Evolutionary conservation across 75 land plant species (phyloP).

Genomic region (Pinus taeda): DNA sequence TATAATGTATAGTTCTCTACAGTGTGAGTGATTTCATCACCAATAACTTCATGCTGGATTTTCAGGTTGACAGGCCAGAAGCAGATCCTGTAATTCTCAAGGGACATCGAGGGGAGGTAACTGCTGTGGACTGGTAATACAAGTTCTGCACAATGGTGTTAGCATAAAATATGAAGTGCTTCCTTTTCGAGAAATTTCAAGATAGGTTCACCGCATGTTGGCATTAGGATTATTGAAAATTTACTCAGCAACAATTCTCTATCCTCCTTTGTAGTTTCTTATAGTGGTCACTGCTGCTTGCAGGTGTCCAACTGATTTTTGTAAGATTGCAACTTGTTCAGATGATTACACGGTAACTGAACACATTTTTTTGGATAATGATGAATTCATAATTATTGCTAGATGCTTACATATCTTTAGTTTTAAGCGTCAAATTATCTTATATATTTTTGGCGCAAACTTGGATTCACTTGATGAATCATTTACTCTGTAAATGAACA

Average conservation of each 20-base stretch:
- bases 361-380: conserved; percentile 2
- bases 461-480: neutral
- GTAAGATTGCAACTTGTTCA: conserved; percentile 75
- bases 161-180: neutral
- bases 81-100: conserved; percentile 44
- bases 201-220: neutral
- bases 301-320: conserved; percentile 75
- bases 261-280: neutral
- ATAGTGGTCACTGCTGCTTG: neutral
- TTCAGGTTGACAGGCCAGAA: conserved; percentile 49
- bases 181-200: neutral
- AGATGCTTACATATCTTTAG: neutral
- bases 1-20: neutral
- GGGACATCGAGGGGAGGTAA: conserved; percentile 84
- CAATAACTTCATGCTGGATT: neutral
- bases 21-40: neutral
- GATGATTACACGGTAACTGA: conserved; percentile 80
- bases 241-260: neutral
- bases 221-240: neutral
- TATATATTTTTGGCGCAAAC: neutral
- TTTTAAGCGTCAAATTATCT: neutral
- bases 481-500: conserved; percentile 6
- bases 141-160: neutral
- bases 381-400: neutral
- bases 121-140: conserved; percentile 85